These are phyloP conservation scores for Penstemon eatonii DNA, from an alignment of 257 asterid genomes.

Conservation along the genomic window DNA sequence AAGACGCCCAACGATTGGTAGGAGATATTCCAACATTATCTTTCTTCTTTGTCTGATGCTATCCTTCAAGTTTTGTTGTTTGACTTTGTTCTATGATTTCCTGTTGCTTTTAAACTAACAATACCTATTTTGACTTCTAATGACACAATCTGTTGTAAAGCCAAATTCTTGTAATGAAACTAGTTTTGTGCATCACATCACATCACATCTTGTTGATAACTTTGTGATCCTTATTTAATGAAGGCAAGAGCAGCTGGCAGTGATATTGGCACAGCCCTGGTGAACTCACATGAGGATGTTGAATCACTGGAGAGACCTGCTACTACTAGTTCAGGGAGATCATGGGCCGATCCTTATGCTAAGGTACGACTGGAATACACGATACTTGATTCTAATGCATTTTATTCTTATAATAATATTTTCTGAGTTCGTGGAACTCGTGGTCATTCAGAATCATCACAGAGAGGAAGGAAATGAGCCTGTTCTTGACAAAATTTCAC, in stretches of 20 bases:
- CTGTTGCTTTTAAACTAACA: slow-evolving; percentile 1
- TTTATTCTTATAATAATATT: slow-evolving; percentile 14
- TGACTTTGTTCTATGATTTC: not conserved
- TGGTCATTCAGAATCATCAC: slow-evolving; percentile 55
- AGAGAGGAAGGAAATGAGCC: slow-evolving; percentile 48
- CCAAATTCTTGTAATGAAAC: slow-evolving; percentile 12
- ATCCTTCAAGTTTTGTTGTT: not conserved
- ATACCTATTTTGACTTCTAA: not conserved
- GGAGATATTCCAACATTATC: not conserved
- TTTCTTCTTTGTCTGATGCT: not conserved
- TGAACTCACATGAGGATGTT: slow-evolving; percentile 47
- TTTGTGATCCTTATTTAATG: slow-evolving; percentile 34
- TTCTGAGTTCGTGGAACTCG: slow-evolving; percentile 32
- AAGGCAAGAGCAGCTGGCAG: slow-evolving; percentile 55
- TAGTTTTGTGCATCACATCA: slow-evolving; percentile 13
- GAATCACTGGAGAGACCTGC: slow-evolving; percentile 55
- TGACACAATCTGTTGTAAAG: not conserved
- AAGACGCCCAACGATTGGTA: not conserved
- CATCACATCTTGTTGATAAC: slow-evolving; percentile 6
- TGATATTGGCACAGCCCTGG: slow-evolving; percentile 39
- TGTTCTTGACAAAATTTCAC: slow-evolving; percentile 40
- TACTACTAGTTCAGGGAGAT: slow-evolving; percentile 53
- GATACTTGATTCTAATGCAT: slow-evolving; percentile 15
- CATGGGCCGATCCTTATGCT: slow-evolving; percentile 55
- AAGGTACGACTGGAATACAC: slow-evolving; percentile 40